Conservation (phyloP, 164 flowering plant species). For the Houttuynia cordata region DNA sequence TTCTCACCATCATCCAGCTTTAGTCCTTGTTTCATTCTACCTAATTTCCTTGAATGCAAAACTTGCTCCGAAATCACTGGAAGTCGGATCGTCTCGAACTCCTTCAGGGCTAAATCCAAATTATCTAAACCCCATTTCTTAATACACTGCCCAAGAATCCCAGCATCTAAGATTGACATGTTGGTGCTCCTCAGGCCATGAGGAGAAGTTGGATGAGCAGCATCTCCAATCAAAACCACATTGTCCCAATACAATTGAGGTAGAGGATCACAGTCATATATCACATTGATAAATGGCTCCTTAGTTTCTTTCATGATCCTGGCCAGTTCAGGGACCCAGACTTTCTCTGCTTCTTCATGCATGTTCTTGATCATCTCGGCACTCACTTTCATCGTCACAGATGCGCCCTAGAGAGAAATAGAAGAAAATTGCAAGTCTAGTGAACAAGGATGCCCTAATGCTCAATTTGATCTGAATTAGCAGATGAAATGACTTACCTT, state of each 20-base stretch:
- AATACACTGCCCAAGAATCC: slow-evolving; percentile 53
- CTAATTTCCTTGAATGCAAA: slow-evolving; percentile 50
- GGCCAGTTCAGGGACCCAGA: slow-evolving; percentile 69
- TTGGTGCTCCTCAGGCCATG: slow-evolving; percentile 88
- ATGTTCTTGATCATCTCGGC: slow-evolving; percentile 43
- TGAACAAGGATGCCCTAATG: background rate
- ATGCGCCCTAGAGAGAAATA: slow-evolving; percentile 39
- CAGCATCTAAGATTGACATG: slow-evolving; percentile 79
- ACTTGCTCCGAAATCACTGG: slow-evolving; percentile 69
- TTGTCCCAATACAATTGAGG: slow-evolving; percentile 49
- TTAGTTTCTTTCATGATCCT: slow-evolving; percentile 57
- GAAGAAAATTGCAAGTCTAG: background rate
- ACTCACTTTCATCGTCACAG: slow-evolving; percentile 75
- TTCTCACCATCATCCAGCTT: slow-evolving; percentile 24
- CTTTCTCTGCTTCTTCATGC: slow-evolving; percentile 57
- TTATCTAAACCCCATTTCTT: slow-evolving; percentile 49
- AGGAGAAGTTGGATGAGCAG: slow-evolving; percentile 91
- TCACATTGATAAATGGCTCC: slow-evolving; percentile 72
- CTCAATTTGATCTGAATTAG: background rate
- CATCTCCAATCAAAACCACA: slow-evolving; percentile 78
- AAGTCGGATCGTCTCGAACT: slow-evolving; percentile 47
- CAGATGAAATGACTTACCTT: slow-evolving; percentile 28
- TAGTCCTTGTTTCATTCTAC: slow-evolving; percentile 74
- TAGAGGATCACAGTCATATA: slow-evolving; percentile 72
- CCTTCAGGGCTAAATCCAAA: slow-evolving; percentile 40